Base-by-base conservation (phyloP, 2,329 filamentous ascomycete genomes). In the Plenodomus lindquistii region DNA sequence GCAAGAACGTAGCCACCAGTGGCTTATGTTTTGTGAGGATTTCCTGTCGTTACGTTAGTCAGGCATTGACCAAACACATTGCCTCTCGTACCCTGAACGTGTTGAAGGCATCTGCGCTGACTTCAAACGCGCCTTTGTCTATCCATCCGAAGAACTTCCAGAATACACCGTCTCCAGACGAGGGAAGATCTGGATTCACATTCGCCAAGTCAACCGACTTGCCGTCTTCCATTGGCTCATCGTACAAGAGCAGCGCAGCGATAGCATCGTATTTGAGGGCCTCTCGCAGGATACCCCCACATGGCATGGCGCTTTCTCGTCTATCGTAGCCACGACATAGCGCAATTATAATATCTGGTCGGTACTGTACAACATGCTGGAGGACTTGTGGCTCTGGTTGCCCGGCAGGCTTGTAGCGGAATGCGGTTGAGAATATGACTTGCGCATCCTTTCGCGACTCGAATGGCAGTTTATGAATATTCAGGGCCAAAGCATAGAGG, bases 111-210 rank as follows among this genome's bases (percentile, higher is more conserved):
- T 99, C 94, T 24, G 94, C 93, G 63, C 91, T 92, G 58, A 97
- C 90, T 77, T 99, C 94, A 66, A 99, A 99, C 22, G 89, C 92
- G 61, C 91, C 91, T 74, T 91, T 91, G 75, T 97, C 92, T 64
- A 99, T 96, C 91, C 93, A 99, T 53, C 88, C 85, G 68, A 99
- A 97, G 75, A 97, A 97, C 39, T 84, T 87, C 94, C 94, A 99
- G 71, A 99, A 97, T 2, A 97, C 85, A 2, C 93, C 93, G 37
- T 85, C 82, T 11, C 92, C 92, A 39, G 83, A 87, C 62, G 94
- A 88, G 27, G 83, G 85, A 35, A 85, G 76, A 51, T 90, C 87
- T 39, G 87, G 84, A 63, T 94, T 88, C 54, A 97, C 89, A 18
- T 84, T 86, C 42, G 82, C 85, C 34, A 96, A 79, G 36, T 91